These are phyloP conservation scores for Pinus taeda DNA, from an alignment of 75 land plant genomes.

Conservation along the genomic window DNA sequence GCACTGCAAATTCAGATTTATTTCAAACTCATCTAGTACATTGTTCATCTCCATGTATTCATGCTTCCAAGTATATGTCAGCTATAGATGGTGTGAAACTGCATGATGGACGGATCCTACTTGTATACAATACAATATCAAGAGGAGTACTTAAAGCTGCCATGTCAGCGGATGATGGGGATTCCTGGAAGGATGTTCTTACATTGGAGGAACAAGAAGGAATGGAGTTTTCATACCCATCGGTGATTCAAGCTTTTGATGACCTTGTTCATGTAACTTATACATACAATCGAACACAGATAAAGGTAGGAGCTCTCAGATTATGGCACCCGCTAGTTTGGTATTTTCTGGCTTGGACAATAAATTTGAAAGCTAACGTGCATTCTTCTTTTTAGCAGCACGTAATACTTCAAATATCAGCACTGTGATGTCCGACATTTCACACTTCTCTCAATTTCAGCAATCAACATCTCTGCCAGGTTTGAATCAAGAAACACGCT, in stretches of 20 bases:
- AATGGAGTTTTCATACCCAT: constrained; percentile 94
- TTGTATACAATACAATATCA: constrained; percentile 85
- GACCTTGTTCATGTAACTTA: constrained; percentile 79
- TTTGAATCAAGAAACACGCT: neutral
- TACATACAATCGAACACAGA: constrained; percentile 92
- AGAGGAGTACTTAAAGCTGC: constrained; percentile 80
- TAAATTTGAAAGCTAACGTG: constrained; percentile 3
- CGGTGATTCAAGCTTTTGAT: constrained; percentile 73
- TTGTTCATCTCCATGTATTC: neutral
- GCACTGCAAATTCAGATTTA: neutral
- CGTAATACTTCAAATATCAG: constrained; percentile 17
- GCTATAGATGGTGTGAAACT: constrained; percentile 80
- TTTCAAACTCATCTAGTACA: neutral
- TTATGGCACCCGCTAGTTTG: neutral
- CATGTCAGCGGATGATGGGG: constrained; percentile 85
- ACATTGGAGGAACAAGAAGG: constrained; percentile 65
- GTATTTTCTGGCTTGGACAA: neutral
- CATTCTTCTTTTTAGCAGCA: constrained; percentile 25
- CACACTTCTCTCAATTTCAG: neutral
- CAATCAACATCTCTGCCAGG: neutral
- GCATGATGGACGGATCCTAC: constrained; percentile 68
- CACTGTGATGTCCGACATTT: neutral
- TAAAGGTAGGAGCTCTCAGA: constrained; percentile 54
- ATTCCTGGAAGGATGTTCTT: constrained; percentile 72
- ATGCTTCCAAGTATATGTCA: too few relatives aligned